Evolutionary conservation across 164 flowering plant genomes (phyloP), one percentile per base, ranked within the genome.

Genomic region (Brasenia schreberi): DNA sequence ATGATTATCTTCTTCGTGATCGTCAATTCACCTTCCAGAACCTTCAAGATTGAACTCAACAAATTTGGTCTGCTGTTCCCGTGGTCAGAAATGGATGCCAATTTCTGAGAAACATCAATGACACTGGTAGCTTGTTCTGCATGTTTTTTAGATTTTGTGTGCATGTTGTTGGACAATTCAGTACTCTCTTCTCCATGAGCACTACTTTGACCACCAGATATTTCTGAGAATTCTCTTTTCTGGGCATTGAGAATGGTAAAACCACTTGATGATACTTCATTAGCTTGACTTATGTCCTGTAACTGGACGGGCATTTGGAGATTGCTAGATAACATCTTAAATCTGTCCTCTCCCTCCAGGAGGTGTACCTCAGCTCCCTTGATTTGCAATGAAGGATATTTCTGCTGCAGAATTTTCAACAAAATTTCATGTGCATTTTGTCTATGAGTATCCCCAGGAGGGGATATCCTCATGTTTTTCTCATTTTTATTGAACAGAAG

Each of bases 241-340:
- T 6, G 56, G 16, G 16, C 10, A 33, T 33, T 33, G 39, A 33
- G 39, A 33, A 33, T 33, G 39, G 39, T 33, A 33, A 33, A 23
- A 33, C 39, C 39, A 33, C 39, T 33, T 33, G 39, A 33, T 33
- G 39, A 33, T 33, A 33, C 39, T 33, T 33, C 39, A 33, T 33
- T 33, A 33, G 39, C 2, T 33, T 33, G 39, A 33, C 39, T 23
- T 3, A 33, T 33, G 12, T 49, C 56, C 56, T 49, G 56, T 49
- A 49, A 9, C 16, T 5, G 56, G 16, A 9, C 4, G 10, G 10
- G 56, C 43, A 93, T 77, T 65, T 81, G 79, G 62, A 85, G 43
- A 81, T 94, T 96, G 75, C 87, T 83, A 67, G 97, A 87, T 42
- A 94, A 70, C 71, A 94, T 95, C 73, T 86, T 87, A 69, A 94